A percentile compares a stretch with the other conserved stretches of the same genome.
These are phyloP conservation scores for Phytopythium sindhum DNA, from an alignment of 352 stramenopile species.

Conservation along the genomic window DNA sequence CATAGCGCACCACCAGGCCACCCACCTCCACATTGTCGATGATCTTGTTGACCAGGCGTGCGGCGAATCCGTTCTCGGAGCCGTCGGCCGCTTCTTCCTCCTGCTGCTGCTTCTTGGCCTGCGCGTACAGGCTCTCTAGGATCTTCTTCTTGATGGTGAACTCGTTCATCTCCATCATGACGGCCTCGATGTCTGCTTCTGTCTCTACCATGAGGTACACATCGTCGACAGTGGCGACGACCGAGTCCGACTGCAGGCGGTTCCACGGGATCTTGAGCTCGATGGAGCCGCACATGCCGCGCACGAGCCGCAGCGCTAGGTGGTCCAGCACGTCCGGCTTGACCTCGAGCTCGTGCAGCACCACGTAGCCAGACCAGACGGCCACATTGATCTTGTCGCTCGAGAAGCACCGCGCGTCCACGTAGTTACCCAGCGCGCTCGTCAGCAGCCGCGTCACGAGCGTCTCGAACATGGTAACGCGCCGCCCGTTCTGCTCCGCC, in stretches of 20 bases:
- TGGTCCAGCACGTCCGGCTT: constrained; percentile 70
- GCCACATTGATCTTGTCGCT: constrained; percentile 87
- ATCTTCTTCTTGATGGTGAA: constrained; percentile 84
- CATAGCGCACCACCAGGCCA: neutral
- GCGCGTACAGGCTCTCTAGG: constrained; percentile 72
- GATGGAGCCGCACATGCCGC: constrained; percentile 78
- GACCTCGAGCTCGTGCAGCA: constrained; percentile 78
- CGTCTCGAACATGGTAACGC: constrained; percentile 80
- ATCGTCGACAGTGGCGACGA: constrained; percentile 84
- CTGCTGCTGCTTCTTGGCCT: constrained; percentile 63
- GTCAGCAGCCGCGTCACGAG: constrained; percentile 83
- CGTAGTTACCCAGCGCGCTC: constrained; percentile 83
- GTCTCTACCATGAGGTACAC: constrained; percentile 80
- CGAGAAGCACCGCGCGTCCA: constrained; percentile 85
- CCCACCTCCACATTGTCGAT: constrained; percentile 84
- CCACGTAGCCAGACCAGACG: constrained; percentile 85
- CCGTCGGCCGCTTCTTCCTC: constrained; percentile 24
- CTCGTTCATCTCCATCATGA: constrained; percentile 72
- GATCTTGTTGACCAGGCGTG: constrained; percentile 84
- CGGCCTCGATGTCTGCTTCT: constrained; percentile 76
- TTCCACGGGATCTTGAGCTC: constrained; percentile 91
- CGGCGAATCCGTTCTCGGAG: constrained; percentile 65
- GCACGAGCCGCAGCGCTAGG: constrained; percentile 64
- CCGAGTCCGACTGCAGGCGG: constrained; percentile 81
- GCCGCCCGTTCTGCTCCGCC: neutral